phyloP scores from a whole-genome alignment of 2,329 filamentous ascomycete species.

The Penicillium sp. region DNA sequence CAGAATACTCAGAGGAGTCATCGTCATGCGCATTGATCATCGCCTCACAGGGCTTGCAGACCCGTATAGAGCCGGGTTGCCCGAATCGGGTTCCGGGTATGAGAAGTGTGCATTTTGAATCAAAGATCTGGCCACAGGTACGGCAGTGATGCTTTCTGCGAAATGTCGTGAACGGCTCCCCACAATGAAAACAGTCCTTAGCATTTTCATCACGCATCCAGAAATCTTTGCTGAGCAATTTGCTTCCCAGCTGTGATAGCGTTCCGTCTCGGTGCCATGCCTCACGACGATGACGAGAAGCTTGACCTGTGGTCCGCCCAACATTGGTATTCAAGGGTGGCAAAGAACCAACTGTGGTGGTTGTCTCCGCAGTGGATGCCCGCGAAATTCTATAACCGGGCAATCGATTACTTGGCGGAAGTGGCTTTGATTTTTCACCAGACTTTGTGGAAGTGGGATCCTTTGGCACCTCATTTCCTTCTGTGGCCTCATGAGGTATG shows the following conservation, averaged over 20 bases:
- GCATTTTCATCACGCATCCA: constrained; percentile 99
- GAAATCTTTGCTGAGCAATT: constrained; percentile 89
- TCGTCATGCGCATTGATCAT: constrained; percentile 91
- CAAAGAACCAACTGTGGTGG: constrained; percentile 44
- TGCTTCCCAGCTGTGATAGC: constrained; percentile 70
- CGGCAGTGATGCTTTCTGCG: constrained; percentile 95
- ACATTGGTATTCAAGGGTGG: constrained; percentile 32
- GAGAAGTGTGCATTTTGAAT: constrained; percentile 91
- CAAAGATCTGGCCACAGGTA: constrained; percentile 95
- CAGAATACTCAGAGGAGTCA: constrained; percentile 87
- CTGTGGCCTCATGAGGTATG: constrained; percentile 31
- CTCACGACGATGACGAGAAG: constrained; percentile 21
- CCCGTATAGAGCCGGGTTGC: constrained; percentile 76
- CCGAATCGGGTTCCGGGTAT: constrained; percentile 86
- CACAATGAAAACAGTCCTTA: constrained; percentile 93
- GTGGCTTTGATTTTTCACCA: constrained; percentile 35
- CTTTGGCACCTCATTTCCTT: constrained; percentile 29
- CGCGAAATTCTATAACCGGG: constrained; percentile 46
- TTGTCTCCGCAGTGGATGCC: constrained; percentile 43
- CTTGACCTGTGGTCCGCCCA: constrained; percentile 18
- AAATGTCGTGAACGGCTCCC: constrained; percentile 87
- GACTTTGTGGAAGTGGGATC: constrained; percentile 23
- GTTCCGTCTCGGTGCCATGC: constrained; percentile 29
- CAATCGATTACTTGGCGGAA: constrained; percentile 47
- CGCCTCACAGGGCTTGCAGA: constrained; percentile 88